A percentile compares a stretch with the other conserved stretches of the same genome.
Evolutionary conservation across 1,284 basidiomycete species (phyloP).

Genomic region (Trametes hirsuta): DNA sequence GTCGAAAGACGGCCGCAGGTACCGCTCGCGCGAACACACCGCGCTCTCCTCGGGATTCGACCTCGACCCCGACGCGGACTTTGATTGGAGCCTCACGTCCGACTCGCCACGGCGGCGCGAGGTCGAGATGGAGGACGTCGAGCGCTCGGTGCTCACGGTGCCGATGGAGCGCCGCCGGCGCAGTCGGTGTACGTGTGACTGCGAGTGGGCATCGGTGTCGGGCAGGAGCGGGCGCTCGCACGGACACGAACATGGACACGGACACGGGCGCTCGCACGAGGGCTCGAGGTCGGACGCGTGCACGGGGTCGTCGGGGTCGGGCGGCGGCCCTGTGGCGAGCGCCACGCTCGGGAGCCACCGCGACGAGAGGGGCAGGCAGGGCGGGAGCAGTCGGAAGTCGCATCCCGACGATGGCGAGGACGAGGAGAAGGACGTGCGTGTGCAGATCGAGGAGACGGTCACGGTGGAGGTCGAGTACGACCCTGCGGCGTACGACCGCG

Average conservation of each 20-base stretch:
- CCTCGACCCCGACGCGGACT: conserved; percentile 1
- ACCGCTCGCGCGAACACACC: not conserved
- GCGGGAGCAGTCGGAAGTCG: not conserved
- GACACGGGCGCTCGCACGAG: not conserved
- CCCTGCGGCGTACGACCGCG: conserved; percentile 14
- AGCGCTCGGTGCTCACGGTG: not conserved
- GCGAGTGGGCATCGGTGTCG: conserved; percentile 1
- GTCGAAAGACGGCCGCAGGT: conserved; percentile 6
- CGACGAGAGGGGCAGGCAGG: not conserved
- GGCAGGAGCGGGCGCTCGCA: not conserved
- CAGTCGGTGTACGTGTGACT: conserved; percentile 2
- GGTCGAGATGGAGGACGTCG: not conserved
- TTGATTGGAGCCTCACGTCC: conserved; percentile 11
- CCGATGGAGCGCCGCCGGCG: not conserved
- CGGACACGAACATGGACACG: not conserved
- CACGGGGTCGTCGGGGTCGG: not conserved
- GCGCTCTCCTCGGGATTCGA: conserved; percentile 17
- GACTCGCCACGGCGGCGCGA: not conserved
- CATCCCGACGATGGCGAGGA: not conserved
- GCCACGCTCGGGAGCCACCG: not conserved
- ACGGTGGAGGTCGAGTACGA: conserved; percentile 26
- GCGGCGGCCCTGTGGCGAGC: conserved; percentile 2
- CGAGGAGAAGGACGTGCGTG: conserved; percentile 23
- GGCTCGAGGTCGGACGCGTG: not conserved
- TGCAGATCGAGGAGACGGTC: conserved; percentile 26